These are phyloP conservation scores for Drechmeria coniospora DNA, from an alignment of 2,329 filamentous ascomycete species.

Conservation along the genomic window DNA sequence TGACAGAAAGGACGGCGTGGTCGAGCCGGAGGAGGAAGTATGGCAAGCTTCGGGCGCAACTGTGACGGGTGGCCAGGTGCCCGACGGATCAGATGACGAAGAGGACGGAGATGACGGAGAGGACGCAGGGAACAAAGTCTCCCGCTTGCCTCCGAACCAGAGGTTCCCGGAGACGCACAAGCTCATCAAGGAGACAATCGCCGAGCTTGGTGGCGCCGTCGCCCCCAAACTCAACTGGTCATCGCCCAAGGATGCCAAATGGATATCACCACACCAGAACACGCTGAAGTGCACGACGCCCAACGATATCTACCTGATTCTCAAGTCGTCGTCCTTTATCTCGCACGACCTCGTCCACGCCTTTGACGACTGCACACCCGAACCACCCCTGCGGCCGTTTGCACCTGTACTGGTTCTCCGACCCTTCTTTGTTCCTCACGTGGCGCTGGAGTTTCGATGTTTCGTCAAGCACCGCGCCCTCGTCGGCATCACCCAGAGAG, in stretches of 20 bases:
- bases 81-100: constrained; percentile 32
- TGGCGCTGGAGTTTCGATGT: constrained; percentile 85
- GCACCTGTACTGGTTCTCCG: constrained; percentile 71
- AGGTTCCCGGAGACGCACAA: constrained; percentile 60
- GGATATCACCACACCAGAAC: constrained; percentile 73
- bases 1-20: constrained; percentile 16
- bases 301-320: constrained; percentile 82
- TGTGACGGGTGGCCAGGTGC: constrained; percentile 23
- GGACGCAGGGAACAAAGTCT: too few relatives aligned
- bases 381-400: constrained; percentile 31
- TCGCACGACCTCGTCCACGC: constrained; percentile 89
- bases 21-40: constrained; percentile 39
- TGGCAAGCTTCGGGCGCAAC: constrained; percentile 21
- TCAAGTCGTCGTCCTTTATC: constrained; percentile 90
- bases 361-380: constrained; percentile 53
- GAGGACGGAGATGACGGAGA: constrained; percentile 31
- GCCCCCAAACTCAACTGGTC: constrained; percentile 97
- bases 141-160: constrained; percentile 33
- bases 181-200: constrained; percentile 60
- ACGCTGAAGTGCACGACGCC: constrained; percentile 79
- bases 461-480: constrained; percentile 76
- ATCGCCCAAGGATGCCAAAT: constrained; percentile 85
- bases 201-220: constrained; percentile 69
- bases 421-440: constrained; percentile 77
- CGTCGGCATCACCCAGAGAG: constrained; percentile 73